These are phyloP conservation scores for Cutaneotrichosporon cutaneum DNA, from an alignment of 1,284 basidiomycete genomes.

Conservation along the genomic window DNA sequence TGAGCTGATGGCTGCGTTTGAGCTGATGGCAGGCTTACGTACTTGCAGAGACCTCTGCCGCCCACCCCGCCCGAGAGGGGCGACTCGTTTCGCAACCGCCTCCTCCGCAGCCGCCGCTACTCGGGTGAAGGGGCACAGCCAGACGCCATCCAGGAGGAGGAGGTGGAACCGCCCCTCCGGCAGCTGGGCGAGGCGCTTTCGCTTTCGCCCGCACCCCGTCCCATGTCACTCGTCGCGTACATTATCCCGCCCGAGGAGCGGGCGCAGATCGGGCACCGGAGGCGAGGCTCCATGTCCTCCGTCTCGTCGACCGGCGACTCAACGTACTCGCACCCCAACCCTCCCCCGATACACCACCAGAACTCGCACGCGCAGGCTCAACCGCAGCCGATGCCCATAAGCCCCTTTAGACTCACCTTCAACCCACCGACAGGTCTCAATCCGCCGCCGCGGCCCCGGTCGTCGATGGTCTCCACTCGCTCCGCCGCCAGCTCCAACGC, in stretches of 20 bases:
- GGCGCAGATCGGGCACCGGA: constrained; percentile 8
- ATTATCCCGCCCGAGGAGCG: constrained; percentile 27
- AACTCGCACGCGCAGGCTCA: background rate
- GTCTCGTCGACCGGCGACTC: background rate
- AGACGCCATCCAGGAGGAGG: constrained; percentile 5
- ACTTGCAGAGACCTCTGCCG: constrained; percentile 20
- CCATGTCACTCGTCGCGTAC: constrained; percentile 11
- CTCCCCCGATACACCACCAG: background rate
- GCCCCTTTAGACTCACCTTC: constrained; percentile 3
- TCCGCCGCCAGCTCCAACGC: background rate
- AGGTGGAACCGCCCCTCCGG: background rate
- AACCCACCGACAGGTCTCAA: background rate
- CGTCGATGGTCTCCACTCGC: constrained; percentile 3
- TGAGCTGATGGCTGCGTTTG: no score
- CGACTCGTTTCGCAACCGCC: constrained; percentile 2
- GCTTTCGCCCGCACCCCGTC: background rate
- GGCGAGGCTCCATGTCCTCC: background rate
- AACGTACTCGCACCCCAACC: background rate
- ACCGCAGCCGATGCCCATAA: background rate
- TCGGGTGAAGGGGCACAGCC: background rate
- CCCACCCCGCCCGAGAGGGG: constrained; percentile 9
- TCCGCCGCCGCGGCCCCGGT: constrained; percentile 3
- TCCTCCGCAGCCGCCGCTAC: constrained; percentile 3
- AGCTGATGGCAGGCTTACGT: constrained; percentile 10
- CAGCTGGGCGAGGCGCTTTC: background rate